Base-by-base conservation (phyloP, 192 early-diverging fungal species). In the Backusella mclennaniae region DNA sequence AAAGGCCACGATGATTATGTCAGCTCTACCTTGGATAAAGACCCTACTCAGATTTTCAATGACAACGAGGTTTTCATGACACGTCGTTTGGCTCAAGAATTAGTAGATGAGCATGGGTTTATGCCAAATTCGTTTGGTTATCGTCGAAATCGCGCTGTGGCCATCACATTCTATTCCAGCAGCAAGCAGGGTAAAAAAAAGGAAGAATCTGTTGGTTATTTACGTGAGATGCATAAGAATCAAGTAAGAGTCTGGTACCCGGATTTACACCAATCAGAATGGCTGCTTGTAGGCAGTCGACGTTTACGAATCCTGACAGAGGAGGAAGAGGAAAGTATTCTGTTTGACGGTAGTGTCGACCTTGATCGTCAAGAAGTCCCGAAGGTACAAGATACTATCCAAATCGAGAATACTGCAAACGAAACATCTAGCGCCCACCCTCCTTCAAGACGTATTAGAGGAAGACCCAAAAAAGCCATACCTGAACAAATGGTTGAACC, bases 161-260 rank as follows among this genome's bases (percentile, higher is more conserved):
- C 78, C 3, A 67, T 79, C 0, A 77, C 49, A 3, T 88, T 86
- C 82, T 84, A 87, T 29, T 73, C 78, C 23, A 74, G 39, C 0
- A 23, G 35, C 21, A 70, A 78, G 14, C 36, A 52, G 4, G 19
- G 33, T 39, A 76, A 70, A 38, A 15, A 41, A 21, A 77, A 67
- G 63, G 69, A 69, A 33, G 78, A 79, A 17, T 75, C 52, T 1
- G 39, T 70, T 23, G 89, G 87, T 17, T 74, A 76, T 0, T 76
- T 87, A 74, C 78, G 84, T 5, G 84, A 85, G 17, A 75, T 87
- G 79, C 70, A 81, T 23, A 38, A 79, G 9, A 79, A 84, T 1
- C 81, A 80, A 73, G 85, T 90, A 12, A 63, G 79, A 35, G 80
- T 90, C 14, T 85, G 81, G 56, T 87, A 82, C 71, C 85, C 84